Percentiles rank a stretch among this genome's conserved stretches.
Conservation (phyloP, 768 basidiomycete species). For the Ramaria rubella region DNA sequence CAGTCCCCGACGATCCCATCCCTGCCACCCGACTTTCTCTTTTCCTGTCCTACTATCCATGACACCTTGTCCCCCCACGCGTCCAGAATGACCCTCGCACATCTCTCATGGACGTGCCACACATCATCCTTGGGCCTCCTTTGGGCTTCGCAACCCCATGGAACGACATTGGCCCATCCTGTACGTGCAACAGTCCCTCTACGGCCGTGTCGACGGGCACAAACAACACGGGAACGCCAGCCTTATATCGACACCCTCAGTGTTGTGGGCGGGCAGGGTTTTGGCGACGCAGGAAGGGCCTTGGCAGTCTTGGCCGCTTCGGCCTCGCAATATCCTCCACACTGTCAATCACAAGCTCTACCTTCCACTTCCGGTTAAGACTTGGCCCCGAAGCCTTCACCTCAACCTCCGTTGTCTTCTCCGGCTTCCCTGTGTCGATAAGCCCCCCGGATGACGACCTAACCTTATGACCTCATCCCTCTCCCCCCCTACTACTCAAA, state of each 20-base stretch:
- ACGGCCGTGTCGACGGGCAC: constrained; percentile 47
- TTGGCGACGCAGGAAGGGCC: neutral
- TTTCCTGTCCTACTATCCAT: constrained; percentile 26
- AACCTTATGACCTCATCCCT: no score
- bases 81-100: constrained; percentile 79
- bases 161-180: constrained; percentile 55
- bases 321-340: neutral
- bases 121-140: constrained; percentile 28
- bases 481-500: no score
- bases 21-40: constrained; percentile 67
- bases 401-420: neutral
- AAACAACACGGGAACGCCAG: constrained; percentile 64
- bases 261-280: constrained; percentile 11
- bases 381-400: neutral
- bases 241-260: constrained; percentile 25
- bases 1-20: constrained; percentile 85
- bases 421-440: neutral
- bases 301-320: constrained; percentile 11
- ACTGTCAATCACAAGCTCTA: neutral
- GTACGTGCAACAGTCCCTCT: constrained; percentile 56
- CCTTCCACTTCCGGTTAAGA: constrained; percentile 1
- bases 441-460: constrained; percentile 2
- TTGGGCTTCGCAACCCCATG: constrained; percentile 18
- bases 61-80: constrained; percentile 81
- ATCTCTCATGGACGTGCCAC: constrained; percentile 77